Evolutionary conservation across 2,329 filamentous ascomycete species (phyloP), one percentile per base, ranked within the genome.

Genomic region (Pezicula radicicola): DNA sequence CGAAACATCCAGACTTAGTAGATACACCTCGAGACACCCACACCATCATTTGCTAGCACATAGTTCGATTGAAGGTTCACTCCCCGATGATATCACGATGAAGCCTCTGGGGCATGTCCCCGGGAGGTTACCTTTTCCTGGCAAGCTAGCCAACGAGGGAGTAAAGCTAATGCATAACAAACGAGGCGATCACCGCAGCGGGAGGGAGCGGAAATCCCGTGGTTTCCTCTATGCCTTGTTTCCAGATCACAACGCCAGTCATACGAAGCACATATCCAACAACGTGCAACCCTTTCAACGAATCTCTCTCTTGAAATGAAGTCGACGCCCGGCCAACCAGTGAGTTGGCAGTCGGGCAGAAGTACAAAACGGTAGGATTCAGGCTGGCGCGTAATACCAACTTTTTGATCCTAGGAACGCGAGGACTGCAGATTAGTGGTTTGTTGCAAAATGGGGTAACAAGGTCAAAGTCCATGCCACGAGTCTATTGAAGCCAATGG

Each of bases 101-200:
- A 16, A 16, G 37, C 10, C n/a, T 45, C 19, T 27, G 19, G 42
- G 42, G 42, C 13, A 30, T 21, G 27, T 10, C 9, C 42, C 19
- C 42, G 13, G n/a, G n/a, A 15, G 5, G 13, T 12, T 27, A 27
- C 37, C 37, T 10, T 10, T 40, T 40, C 37, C 42, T 33, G 30
- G 12, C 21, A 21, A 45, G 42, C 42, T 45, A 28, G 42, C 42
- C 42, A 45, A 28, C 42, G 27, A 45, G 42, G 42, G 42, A 27
- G 27, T 12, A 45, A 45, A 45, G 42, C 42, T 45, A 45, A 45
- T 45, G 42, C 42, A 45, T 45, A 45, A 45, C 42, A 45, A 45
- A 45, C 42, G 42, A 45, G 42, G 27, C 15, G 42, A 45, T 45
- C 25, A 45, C 42, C 27, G 42, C 42, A 33, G 42, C 42, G 42